Base-by-base conservation (phyloP, 129 eudicot genomes). In the Tanacetum coccineum region DNA sequence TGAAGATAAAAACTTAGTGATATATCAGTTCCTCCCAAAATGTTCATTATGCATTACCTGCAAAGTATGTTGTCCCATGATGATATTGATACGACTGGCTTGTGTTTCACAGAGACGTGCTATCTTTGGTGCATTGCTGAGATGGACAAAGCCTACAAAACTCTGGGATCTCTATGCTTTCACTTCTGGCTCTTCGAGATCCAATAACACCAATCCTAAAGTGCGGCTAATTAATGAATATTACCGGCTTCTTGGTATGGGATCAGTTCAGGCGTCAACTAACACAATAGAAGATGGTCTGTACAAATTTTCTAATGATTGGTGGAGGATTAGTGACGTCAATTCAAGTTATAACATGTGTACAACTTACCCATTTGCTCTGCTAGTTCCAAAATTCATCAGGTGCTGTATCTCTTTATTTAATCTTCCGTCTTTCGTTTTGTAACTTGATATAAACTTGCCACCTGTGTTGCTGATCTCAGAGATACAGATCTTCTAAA, bases 161-260 rank as follows among this genome's bases (percentile, higher is more conserved):
- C 74, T 94, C 15, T 94, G 97, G 99, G 99, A 94, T 84, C 86
- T 94, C 19, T 94, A 87, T 77, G 88, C 95, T 39, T 89, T 94
- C 79, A 76, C 78, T 70, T 74, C 74, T 77, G 82, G 95, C 61
- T 81, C 96, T 70, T 82, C 88, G 45, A 84, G 70, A 80, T 66
- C 56, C 75, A 67, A 64, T 59, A 79, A 79, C 71, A 81, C 84
- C 15, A 81, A 71, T 45, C 99, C 99, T 53, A 86, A 84, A 81
- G 90, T 82, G 76, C 80, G 99, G 74, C 67, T 94, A 70, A 44
- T 94, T 64, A 82, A 89, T 58, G 99, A 94, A 70, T 89, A 94
- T 74, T 87, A 59, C 58, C 83, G 97, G 63, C 99, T 94, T 70
- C 99, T 94, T 71, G 99, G 99, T 68, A 57, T 84, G 77, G 80